These are phyloP conservation scores for Calonectria ilicicola DNA, from an alignment of 2,329 filamentous ascomycete species.

Conservation along the genomic window DNA sequence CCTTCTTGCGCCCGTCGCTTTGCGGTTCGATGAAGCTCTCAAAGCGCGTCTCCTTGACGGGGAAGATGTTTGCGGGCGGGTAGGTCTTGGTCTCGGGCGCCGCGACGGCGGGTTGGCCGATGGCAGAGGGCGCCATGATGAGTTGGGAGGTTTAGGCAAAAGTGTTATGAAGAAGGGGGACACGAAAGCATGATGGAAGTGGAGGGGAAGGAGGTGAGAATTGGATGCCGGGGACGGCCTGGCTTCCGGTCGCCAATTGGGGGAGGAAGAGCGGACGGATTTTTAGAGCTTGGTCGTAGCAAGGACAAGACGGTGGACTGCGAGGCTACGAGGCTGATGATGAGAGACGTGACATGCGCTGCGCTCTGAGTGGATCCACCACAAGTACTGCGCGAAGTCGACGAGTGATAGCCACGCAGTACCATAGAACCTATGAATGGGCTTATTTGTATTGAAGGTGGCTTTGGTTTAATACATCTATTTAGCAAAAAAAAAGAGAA, in stretches of 20 bases:
- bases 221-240: constrained; percentile 23
- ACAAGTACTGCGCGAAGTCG: constrained; percentile 5
- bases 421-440: neutral
- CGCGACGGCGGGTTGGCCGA: constrained; percentile 56
- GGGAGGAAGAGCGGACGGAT: constrained; percentile 22
- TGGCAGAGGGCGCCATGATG: constrained; percentile 66
- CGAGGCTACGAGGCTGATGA: constrained; percentile 53
- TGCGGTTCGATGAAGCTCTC: constrained; percentile 66
- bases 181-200: constrained; percentile 32
- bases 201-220: constrained; percentile 10
- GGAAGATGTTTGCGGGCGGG: constrained; percentile 67
- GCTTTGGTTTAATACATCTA: no score
- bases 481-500: neutral
- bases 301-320: constrained; percentile 40
- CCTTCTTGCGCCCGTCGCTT: constrained; percentile 78
- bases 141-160: constrained; percentile 16
- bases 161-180: constrained; percentile 20
- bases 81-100: constrained; percentile 56
- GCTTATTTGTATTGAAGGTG: neutral
- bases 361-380: constrained; percentile 35
- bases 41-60: constrained; percentile 72
- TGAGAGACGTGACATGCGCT: constrained; percentile 32
- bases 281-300: constrained; percentile 37
- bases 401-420: neutral
- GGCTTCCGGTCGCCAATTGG: constrained; percentile 42